Percentiles rank a stretch among this genome's conserved stretches.
phyloP scores from a whole-genome alignment of 2,329 filamentous ascomycete species.

The Monosporascus sp. region DNA sequence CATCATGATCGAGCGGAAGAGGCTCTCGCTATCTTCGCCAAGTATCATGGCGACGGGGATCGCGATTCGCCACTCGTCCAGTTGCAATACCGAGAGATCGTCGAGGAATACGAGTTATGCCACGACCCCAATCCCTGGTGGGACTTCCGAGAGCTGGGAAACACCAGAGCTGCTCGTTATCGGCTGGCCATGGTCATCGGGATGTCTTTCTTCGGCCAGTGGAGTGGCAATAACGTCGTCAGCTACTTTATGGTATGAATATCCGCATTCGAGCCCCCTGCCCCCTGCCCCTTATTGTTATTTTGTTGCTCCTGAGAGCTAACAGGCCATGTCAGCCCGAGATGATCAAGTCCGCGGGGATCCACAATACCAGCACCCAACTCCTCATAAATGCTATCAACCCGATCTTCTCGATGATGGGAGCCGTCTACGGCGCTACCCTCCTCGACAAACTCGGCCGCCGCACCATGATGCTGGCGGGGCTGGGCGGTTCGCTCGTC shows the following conservation, averaged over 20 bases:
- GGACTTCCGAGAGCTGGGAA: slow-evolving; percentile 51
- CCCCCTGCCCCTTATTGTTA: neutral
- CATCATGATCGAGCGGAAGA: slow-evolving; percentile 48
- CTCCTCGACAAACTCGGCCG: slow-evolving; percentile 35
- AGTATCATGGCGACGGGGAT: slow-evolving; percentile 56
- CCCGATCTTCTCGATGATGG: slow-evolving; percentile 36
- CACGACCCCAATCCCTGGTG: slow-evolving; percentile 54
- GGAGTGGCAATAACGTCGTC: slow-evolving; percentile 38
- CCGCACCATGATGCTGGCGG: slow-evolving; percentile 33
- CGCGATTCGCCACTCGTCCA: slow-evolving; percentile 45
- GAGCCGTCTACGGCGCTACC: slow-evolving; percentile 32
- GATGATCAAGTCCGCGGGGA: slow-evolving; percentile 37
- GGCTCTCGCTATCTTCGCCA: slow-evolving; percentile 49
- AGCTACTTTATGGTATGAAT: slow-evolving; percentile 31
- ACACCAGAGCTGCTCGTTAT: slow-evolving; percentile 41
- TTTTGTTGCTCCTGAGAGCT: neutral
- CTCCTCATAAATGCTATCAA: slow-evolving; percentile 39
- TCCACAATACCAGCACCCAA: slow-evolving; percentile 32
- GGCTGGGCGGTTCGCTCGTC: slow-evolving; percentile 25
- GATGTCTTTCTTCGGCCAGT: slow-evolving; percentile 49
- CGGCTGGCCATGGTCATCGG: slow-evolving; percentile 43
- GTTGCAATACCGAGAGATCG: slow-evolving; percentile 51
- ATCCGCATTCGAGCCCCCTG: neutral
- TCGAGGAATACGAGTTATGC: slow-evolving; percentile 42
- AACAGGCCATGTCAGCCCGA: slow-evolving; percentile 23